phyloP scores from a whole-genome alignment of 768 basidiomycete genomes.

The Trametopsis cervina region DNA sequence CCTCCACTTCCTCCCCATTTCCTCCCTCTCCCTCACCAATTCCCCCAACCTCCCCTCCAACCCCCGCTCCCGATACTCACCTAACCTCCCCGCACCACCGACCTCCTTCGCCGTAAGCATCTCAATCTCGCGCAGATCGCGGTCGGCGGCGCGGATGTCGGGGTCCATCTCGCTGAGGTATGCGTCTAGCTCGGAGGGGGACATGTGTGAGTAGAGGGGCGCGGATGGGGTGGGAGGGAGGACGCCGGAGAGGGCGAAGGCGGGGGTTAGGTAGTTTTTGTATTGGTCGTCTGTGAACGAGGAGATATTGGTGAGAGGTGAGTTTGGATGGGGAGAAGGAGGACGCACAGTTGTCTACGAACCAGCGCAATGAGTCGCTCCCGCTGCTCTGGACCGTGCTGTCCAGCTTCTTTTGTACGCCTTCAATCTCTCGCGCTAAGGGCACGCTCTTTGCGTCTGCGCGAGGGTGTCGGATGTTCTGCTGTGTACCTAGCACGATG shows the following conservation, averaged over 20 bases:
- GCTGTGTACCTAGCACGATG: constrained; percentile 58
- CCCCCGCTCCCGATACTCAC: constrained; percentile 56
- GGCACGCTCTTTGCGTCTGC: constrained; percentile 43
- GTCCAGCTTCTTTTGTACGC: constrained; percentile 51
- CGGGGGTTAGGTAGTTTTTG: constrained; percentile 64
- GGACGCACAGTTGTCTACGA: constrained; percentile 66
- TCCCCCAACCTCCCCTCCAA: constrained; percentile 63
- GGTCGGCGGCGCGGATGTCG: constrained; percentile 76
- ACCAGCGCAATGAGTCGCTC: constrained; percentile 47
- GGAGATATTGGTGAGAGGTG: too few relatives aligned
- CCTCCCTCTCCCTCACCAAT: constrained; percentile 50
- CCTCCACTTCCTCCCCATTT: constrained; percentile 49
- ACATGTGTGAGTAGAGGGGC: constrained; percentile 59
- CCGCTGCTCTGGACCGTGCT: constrained; percentile 61
- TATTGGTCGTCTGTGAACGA: constrained; percentile 70
- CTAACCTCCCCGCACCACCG: constrained; percentile 62
- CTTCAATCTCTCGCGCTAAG: constrained; percentile 51
- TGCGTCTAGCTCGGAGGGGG: constrained; percentile 60
- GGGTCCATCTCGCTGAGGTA: constrained; percentile 74
- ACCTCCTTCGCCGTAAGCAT: constrained; percentile 64
- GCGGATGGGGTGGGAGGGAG: constrained; percentile 31
- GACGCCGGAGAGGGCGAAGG: constrained; percentile 68
- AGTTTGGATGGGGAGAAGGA: constrained; percentile 1
- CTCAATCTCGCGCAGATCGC: constrained; percentile 75
- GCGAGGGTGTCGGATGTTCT: constrained; percentile 31